Evolutionary conservation across 2,329 filamentous ascomycete species (phyloP).

Genomic region (Diaporthe vexans): DNA sequence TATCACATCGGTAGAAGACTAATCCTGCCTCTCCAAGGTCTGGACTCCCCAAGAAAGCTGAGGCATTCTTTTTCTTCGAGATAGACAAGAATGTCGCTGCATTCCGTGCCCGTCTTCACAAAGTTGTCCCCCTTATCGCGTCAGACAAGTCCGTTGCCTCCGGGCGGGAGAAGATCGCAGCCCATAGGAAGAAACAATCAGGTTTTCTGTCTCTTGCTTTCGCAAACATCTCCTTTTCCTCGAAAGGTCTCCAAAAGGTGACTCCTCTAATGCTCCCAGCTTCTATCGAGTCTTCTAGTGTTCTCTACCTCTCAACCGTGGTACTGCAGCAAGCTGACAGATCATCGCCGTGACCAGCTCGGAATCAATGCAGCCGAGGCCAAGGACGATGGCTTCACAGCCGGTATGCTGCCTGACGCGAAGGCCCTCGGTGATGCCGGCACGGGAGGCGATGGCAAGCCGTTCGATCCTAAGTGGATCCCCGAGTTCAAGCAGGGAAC

Average conservation of each 20-base stretch:
- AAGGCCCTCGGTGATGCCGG: conserved; percentile 48
- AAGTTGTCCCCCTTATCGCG: conserved; percentile 28
- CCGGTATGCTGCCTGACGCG: conserved; percentile 52
- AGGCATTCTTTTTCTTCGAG: conserved; percentile 35
- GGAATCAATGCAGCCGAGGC: conserved; percentile 48
- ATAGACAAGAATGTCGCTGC: conserved; percentile 22
- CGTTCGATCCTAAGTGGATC: conserved; percentile 47
- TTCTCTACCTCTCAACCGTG: not conserved
- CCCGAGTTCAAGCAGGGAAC: conserved; percentile 49
- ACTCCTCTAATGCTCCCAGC: not conserved
- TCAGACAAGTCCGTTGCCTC: conserved; percentile 14
- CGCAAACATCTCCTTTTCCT: conserved; percentile 47
- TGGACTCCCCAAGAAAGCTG: conserved; percentile 35
- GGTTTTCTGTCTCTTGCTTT: conserved; percentile 5
- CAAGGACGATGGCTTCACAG: conserved; percentile 50
- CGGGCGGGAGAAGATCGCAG: conserved; percentile 3
- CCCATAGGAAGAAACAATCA: conserved; percentile 1
- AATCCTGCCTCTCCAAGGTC: conserved; percentile 3
- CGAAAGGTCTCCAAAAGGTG: conserved; percentile 46
- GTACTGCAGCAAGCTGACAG: not conserved
- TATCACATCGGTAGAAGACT: not conserved
- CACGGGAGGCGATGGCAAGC: conserved; percentile 13
- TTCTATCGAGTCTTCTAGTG: not conserved
- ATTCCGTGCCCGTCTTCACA: conserved; percentile 13
- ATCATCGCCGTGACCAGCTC: conserved; percentile 40